These are phyloP conservation scores for Clarkia xantiana DNA, from an alignment of 345 rosid genomes.

Conservation along the genomic window DNA sequence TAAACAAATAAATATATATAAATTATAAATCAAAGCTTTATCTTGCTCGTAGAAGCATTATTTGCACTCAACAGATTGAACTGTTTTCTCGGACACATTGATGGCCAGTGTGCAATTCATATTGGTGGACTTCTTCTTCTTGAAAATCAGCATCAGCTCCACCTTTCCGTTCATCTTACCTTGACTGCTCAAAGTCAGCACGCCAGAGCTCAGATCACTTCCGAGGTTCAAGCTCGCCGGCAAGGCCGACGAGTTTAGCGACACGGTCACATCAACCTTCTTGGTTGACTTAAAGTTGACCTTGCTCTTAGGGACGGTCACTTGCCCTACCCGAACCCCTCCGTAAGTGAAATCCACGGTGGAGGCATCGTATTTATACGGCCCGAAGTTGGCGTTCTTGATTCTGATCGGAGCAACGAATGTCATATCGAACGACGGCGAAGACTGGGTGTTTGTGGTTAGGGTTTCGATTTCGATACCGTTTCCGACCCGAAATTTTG, in stretches of 20 bases:
- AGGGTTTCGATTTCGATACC: background rate
- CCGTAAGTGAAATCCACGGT: constrained; percentile 6
- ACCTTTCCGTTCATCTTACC: constrained; percentile 10
- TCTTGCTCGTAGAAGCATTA: no score
- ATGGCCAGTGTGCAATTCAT: constrained; percentile 10
- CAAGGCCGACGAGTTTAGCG: background rate
- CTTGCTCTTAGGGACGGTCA: constrained; percentile 5
- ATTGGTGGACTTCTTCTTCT: constrained; percentile 14
- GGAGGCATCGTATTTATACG: constrained; percentile 9
- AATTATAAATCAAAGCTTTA: no score
- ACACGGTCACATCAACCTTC: constrained; percentile 9
- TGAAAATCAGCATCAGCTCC: constrained; percentile 9
- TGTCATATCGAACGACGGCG: constrained; percentile 1
- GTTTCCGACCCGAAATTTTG: constrained; percentile 9
- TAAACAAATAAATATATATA: no score
- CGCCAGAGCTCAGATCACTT: constrained; percentile 1
- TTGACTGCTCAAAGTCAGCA: constrained; percentile 4
- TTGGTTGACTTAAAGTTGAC: constrained; percentile 12
- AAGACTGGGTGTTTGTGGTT: background rate
- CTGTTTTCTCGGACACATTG: background rate
- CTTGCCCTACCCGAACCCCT: constrained; percentile 3
- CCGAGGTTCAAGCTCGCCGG: background rate
- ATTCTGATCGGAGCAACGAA: constrained; percentile 10
- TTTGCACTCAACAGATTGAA: constrained; percentile 7
- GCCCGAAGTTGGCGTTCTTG: constrained; percentile 17